Evolutionary conservation across 148 eudicot genomes (phyloP).

Genomic region (Selenicereus undatus): DNA sequence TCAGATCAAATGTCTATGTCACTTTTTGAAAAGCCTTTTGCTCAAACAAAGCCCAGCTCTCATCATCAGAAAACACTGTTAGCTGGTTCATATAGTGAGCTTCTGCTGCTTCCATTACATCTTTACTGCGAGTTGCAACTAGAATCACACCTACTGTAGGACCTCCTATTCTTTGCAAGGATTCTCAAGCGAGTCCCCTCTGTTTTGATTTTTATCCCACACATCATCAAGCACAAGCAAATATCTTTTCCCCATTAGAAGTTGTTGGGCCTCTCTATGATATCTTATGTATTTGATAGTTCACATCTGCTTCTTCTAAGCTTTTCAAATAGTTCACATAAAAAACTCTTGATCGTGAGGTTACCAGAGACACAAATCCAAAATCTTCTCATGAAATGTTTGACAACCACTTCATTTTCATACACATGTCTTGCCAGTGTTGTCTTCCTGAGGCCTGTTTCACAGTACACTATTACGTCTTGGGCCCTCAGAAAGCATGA

Average conservation of each 20-base stretch:
- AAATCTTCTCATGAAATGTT: not conserved
- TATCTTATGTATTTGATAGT: not conserved
- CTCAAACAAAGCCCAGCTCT: constrained; percentile 17
- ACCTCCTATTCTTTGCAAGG: constrained; percentile 2
- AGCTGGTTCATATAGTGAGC: not conserved
- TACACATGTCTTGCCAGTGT: constrained; percentile 17
- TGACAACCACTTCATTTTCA: not conserved
- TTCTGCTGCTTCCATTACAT: constrained; percentile 3
- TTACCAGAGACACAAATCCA: constrained; percentile 16
- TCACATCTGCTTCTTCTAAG: constrained; percentile 9
- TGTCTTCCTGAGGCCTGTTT: constrained; percentile 22
- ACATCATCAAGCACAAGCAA: constrained; percentile 32
- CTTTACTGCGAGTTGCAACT: constrained; percentile 15
- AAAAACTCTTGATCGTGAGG: not conserved
- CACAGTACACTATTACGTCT: not conserved
- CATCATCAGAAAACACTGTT: constrained; percentile 9
- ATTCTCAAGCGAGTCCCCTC: constrained; percentile 14
- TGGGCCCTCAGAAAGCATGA: no score
- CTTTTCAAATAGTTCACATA: constrained; percentile 16
- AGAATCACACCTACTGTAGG: constrained; percentile 8
- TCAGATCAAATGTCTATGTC: not conserved
- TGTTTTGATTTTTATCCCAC: constrained; percentile 9
- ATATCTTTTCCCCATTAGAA: not conserved
- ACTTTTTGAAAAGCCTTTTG: not conserved
- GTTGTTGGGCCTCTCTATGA: not conserved